A percentile compares a stretch with the other conserved stretches of the same genome.
Evolutionary conservation across 2,329 filamentous ascomycete genomes (phyloP).

Genomic region (Cordyceps farinosa): DNA sequence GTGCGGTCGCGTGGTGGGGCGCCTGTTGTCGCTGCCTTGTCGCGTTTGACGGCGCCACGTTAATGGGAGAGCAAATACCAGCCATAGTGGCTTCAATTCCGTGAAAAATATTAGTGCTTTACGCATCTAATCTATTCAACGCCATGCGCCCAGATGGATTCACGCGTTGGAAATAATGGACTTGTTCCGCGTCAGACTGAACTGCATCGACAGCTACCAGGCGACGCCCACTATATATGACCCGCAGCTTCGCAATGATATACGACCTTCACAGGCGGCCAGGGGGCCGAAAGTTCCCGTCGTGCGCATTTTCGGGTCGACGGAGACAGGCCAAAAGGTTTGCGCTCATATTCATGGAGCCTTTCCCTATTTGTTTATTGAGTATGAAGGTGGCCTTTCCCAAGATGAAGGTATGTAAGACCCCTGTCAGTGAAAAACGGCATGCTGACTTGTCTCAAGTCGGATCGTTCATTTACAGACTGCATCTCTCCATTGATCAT

Average conservation of each 20-base stretch:
- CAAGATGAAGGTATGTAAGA: slow-evolving; percentile 59
- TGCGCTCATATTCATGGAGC: slow-evolving; percentile 94
- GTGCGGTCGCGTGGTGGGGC: slow-evolving; percentile 27
- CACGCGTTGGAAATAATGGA: slow-evolving; percentile 41
- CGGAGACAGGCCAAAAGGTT: slow-evolving; percentile 91
- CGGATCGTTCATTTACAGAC: slow-evolving; percentile 67
- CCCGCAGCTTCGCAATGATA: slow-evolving; percentile 67
- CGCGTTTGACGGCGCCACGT: slow-evolving; percentile 4
- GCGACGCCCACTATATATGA: slow-evolving; percentile 74
- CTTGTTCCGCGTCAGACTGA: slow-evolving; percentile 83
- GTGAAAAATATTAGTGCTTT: background rate
- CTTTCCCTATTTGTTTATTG: slow-evolving; percentile 92
- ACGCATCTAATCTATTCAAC: background rate
- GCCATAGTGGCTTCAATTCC: background rate
- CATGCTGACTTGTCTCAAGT: slow-evolving; percentile 45
- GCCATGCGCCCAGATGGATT: slow-evolving; percentile 22
- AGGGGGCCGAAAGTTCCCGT: slow-evolving; percentile 75
- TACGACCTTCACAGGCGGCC: slow-evolving; percentile 54
- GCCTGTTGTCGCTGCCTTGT: background rate
- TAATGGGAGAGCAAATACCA: background rate
- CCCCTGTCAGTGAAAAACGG: background rate
- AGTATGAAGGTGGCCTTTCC: slow-evolving; percentile 69
- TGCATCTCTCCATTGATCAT: slow-evolving; percentile 87
- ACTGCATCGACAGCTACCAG: slow-evolving; percentile 96
- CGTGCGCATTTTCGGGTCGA: slow-evolving; percentile 86